These are phyloP conservation scores for Lophiotrema nucula DNA, from an alignment of 495 filamentous ascomycete genomes.

Conservation along the genomic window DNA sequence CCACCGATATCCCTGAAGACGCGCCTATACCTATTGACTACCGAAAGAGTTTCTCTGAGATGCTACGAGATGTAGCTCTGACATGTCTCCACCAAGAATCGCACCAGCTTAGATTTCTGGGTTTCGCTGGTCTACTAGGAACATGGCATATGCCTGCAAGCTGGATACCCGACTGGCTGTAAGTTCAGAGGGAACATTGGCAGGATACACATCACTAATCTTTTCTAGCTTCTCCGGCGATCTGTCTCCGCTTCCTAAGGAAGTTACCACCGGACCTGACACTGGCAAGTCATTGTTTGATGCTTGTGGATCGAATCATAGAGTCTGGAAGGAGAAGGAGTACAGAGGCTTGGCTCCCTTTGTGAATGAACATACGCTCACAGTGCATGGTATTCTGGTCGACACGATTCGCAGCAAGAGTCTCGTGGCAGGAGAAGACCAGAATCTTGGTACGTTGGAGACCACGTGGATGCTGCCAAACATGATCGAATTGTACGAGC, in stretches of 20 bases:
- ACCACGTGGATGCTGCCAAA: background rate
- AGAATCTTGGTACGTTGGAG: background rate
- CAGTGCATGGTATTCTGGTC: background rate
- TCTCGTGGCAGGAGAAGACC: background rate
- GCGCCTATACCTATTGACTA: background rate
- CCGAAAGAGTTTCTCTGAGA: background rate
- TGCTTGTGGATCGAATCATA: background rate
- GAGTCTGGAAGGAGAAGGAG: background rate
- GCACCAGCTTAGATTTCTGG: background rate
- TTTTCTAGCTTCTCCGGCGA: too few species aligned
- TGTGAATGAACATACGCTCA: background rate
- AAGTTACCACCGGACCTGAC: background rate
- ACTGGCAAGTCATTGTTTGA: background rate
- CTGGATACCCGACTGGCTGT: conserved; percentile 6
- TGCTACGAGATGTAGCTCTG: background rate
- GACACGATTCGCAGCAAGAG: background rate
- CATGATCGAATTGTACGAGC: background rate
- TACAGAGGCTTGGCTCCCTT: background rate
- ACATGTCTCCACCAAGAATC: background rate
- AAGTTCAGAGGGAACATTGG: background rate
- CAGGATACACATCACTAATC: background rate
- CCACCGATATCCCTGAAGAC: background rate
- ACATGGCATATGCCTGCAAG: background rate
- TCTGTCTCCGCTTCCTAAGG: background rate
- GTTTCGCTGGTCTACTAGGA: background rate